Percentiles rank a stretch among this genome's conserved stretches.
These are phyloP conservation scores for Calonectria naviculata DNA, from an alignment of 2,329 filamentous ascomycete genomes.

Conservation along the genomic window DNA sequence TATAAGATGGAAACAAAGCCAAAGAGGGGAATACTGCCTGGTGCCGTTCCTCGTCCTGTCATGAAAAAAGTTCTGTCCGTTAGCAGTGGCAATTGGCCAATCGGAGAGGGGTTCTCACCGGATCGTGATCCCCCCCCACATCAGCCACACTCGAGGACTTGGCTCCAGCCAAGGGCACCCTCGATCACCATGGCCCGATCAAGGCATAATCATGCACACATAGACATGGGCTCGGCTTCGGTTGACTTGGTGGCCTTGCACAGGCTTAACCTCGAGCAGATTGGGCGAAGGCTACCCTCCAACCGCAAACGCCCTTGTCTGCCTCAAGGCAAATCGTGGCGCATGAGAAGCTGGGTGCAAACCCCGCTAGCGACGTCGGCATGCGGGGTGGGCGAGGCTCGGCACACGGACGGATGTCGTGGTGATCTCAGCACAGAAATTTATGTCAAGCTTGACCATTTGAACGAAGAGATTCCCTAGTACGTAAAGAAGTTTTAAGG, in stretches of 20 bases:
- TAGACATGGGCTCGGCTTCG: not conserved
- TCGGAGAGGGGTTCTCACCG: slow-evolving; percentile 6
- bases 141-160: not conserved
- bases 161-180: slow-evolving; percentile 2
- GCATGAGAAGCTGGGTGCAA: not conserved
- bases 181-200: not conserved
- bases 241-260: not conserved
- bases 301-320: not conserved
- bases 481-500: not conserved
- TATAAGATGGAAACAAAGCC: not conserved
- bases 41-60: not conserved
- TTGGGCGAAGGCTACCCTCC: not conserved
- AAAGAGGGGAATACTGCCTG: not conserved
- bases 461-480: not conserved
- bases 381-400: not conserved
- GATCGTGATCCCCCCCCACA: slow-evolving; percentile 22
- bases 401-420: not conserved
- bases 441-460: not conserved
- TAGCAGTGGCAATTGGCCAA: slow-evolving; percentile 12
- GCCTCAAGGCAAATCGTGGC: not conserved
- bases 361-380: not conserved
- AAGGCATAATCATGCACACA: not conserved
- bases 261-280: not conserved
- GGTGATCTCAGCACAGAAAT: no score
- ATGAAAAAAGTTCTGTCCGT: not conserved